Evolutionary conservation across 768 basidiomycete species (phyloP), one percentile per base, ranked within the genome.

Genomic region (Boletus subcaerulescens): DNA sequence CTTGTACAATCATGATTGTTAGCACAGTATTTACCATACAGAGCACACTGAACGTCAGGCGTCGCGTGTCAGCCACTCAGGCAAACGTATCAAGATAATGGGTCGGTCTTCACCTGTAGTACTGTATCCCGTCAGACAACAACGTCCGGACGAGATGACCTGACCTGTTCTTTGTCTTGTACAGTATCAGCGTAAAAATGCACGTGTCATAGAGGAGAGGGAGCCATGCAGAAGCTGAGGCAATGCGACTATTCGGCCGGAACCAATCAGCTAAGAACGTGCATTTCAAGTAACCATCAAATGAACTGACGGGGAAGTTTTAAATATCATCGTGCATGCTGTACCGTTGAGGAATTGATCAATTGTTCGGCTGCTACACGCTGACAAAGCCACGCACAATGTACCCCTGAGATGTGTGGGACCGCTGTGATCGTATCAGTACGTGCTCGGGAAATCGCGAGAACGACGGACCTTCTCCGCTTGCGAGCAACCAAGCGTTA

Each of bases 401-500:
- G 38, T 22, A 55, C 17, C 5, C 6, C 4, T 18, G 45, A 15
- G 22, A 8, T 3, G 26, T 64, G 63, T 6, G 0, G 17, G 29
- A 70, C 71, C 53, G 53, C 18, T 50, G 22, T 18, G 33, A 45
- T 39, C 59, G 4, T 31, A 32, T 53, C 42, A 45, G 54, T 48
- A 29, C 26, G 13, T 57, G 29, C 8, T 45, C 8, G 31, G 48
- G 40, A 29, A 22, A 41, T 1, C 39, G 44, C 5, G 15, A 26
- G n/a, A 36, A 39, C 1, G 24, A 65, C 81, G 13, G 57, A 86
- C 85, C 71, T 71, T 75, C 58, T 0, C 76, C 84, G 15, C 68
- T 58, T 26, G 74, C 73, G 18, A 87, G 70, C n/a, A 87, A 68
- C 79, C 79, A 86, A 1, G 74, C 73, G 55, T 82, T 84, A 58